These are phyloP conservation scores for Mycoemilia scoparia DNA, from an alignment of 192 early-diverging fungal genomes.

Conservation along the genomic window DNA sequence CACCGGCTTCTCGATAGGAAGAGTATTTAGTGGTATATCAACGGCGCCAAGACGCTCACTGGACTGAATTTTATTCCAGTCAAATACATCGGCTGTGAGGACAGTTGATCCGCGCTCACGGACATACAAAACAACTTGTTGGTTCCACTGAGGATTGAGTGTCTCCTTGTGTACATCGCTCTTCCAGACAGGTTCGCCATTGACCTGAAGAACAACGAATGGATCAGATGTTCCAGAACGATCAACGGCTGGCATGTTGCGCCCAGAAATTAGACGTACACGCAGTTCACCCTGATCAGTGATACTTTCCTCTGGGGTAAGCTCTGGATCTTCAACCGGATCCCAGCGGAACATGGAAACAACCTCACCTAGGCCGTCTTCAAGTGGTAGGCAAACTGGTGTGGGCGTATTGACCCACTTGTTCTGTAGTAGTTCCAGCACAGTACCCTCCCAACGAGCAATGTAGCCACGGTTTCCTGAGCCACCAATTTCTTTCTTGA, in stretches of 20 bases:
- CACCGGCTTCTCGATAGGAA: slow-evolving; percentile 31
- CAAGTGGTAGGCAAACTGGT: slow-evolving; percentile 28
- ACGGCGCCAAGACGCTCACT: slow-evolving; percentile 37
- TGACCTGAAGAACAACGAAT: slow-evolving; percentile 42
- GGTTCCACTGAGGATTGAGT: slow-evolving; percentile 51
- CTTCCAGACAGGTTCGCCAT: slow-evolving; percentile 47
- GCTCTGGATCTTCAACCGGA: slow-evolving; percentile 23
- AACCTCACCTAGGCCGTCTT: slow-evolving; percentile 29
- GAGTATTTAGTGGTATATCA: slow-evolving; percentile 31
- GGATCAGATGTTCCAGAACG: slow-evolving; percentile 56
- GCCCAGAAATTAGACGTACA: slow-evolving; percentile 36
- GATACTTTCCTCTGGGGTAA: slow-evolving; percentile 26
- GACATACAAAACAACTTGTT: slow-evolving; percentile 42
- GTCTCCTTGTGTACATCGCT: slow-evolving; percentile 55
- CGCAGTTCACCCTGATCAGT: slow-evolving; percentile 44
- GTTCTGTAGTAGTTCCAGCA: slow-evolving; percentile 22
- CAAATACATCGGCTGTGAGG: slow-evolving; percentile 46
- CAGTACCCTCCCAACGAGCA: slow-evolving; percentile 21
- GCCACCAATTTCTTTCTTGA: slow-evolving; percentile 16
- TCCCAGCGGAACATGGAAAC: slow-evolving; percentile 26
- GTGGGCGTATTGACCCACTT: slow-evolving; percentile 23
- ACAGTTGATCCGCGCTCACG: slow-evolving; percentile 30
- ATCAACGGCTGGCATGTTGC: slow-evolving; percentile 47
- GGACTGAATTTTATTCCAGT: slow-evolving; percentile 60
- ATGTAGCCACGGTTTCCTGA: slow-evolving; percentile 29